Evolutionary conservation across 2,329 filamentous ascomycete species (phyloP), one percentile per base, ranked within the genome.

Genomic region (Triangularia setosa): DNA sequence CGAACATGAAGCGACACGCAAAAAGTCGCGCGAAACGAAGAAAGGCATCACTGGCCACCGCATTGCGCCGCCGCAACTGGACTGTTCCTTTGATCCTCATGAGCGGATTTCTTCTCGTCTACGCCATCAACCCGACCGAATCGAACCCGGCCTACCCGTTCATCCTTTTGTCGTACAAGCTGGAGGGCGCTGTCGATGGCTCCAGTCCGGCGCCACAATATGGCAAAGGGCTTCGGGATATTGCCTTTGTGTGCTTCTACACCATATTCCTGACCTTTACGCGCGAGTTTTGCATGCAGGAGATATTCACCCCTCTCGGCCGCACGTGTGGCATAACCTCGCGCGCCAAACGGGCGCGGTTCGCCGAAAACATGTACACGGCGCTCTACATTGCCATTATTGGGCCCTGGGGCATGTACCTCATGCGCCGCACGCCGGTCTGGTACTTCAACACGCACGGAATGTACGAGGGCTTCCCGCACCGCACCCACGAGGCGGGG

Each of bases 351-450:
- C 87, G 89, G 65, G 79, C 82, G 8, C 83, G 90, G 4, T 92
- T 92, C 79, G 89, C 90, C 86, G 90, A 92, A 74, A 90, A 92
- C 75, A 84, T 84, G 67, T 92, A 92, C 75, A 91, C 89, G 0
- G 89, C 87, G 0, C 79, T 91, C 9, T 92, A 92, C 78, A 91
- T 91, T 73, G 82, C 75, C 1, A 73, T 90, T 44, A 85, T 89
- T 52, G 89, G 88, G 0, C 88, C 88, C 0, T 84, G 84, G 62
- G 90, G 90, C 6, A 67, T 92, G 63, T 91, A 86, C 70, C 86
- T 91, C 63, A 92, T 92, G 89, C 83, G 80, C 60, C 80, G 82
- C 64, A 88, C 88, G 30, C 83, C 88, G 2, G 83, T 91, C 28
- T 92, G 89, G 89, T 92, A 90, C 73, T 92, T 92, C 79, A 87